A percentile compares a stretch with the other conserved stretches of the same genome.
Evolutionary conservation across 164 flowering plant species (phyloP).

Genomic region (Vitis labrusca): DNA sequence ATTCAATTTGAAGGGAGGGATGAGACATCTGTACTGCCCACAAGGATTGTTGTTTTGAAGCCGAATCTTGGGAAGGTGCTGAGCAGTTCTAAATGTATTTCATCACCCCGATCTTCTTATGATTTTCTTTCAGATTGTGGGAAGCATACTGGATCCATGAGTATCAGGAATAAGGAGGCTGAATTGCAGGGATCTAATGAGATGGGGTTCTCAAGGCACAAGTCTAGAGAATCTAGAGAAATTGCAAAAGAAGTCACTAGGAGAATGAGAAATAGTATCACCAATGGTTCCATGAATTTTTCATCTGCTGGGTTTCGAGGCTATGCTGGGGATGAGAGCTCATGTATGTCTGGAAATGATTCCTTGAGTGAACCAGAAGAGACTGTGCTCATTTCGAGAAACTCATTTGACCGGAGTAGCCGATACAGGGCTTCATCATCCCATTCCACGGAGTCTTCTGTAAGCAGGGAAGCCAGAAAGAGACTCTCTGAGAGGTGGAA

Average conservation of each 20-base stretch:
- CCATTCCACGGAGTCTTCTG: slow-evolving; percentile 49
- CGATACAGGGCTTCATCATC: slow-evolving; percentile 37
- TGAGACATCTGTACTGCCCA: slow-evolving; percentile 35
- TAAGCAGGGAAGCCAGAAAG: slow-evolving; percentile 77
- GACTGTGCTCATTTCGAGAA: slow-evolving; percentile 22
- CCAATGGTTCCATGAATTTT: slow-evolving; percentile 23
- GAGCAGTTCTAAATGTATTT: slow-evolving; percentile 16
- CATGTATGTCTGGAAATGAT: slow-evolving; percentile 50
- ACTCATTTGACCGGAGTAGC: slow-evolving; percentile 23
- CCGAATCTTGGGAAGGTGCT: slow-evolving; percentile 56
- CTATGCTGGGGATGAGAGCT: slow-evolving; percentile 69
- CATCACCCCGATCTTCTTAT: slow-evolving; percentile 40
- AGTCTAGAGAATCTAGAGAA: slow-evolving; percentile 55
- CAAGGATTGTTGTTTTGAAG: slow-evolving; percentile 84
- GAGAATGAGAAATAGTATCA: slow-evolving; percentile 32
- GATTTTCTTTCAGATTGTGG: slow-evolving; percentile 24
- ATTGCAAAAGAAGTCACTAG: slow-evolving; percentile 59
- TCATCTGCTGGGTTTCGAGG: slow-evolving; percentile 37
- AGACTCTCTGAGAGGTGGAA: slow-evolving; percentile 85
- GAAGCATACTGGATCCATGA: slow-evolving; percentile 22
- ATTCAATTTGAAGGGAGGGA: slow-evolving; percentile 16
- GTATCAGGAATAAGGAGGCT: slow-evolving; percentile 17
- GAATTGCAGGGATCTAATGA: slow-evolving; percentile 22
- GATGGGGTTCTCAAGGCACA: slow-evolving; percentile 31
- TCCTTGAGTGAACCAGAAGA: slow-evolving; percentile 53